Base-by-base conservation (phyloP, 2,329 filamentous ascomycete species). In the Colletotrichum australisinense region DNA sequence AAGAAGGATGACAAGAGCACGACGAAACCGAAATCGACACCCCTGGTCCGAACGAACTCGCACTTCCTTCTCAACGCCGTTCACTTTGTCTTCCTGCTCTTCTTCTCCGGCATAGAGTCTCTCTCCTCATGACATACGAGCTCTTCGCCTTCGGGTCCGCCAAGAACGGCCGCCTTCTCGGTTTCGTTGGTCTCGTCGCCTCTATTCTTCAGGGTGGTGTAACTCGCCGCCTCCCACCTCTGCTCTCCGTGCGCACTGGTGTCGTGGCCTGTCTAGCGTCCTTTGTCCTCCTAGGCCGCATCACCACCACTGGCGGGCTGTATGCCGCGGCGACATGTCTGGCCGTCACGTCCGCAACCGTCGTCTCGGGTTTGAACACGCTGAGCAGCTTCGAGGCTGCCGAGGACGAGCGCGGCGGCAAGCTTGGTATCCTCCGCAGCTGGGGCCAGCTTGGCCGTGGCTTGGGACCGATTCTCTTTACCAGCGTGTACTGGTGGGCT, bases 91-190 rank as follows among this genome's bases (percentile, higher is more conserved):
- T 99, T 99, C 83, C 91, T 99, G 73, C 91, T 99, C 14, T 98
- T 98, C 84, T 99, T 99, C 84, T 98, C 95, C 2, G 97, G 97
- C 74, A 96, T 99, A 93, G 97, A 99, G 81, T 98, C 95, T 1
- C 89, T 99, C 3, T 95, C 97, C 0, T 99, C 82, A 95, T 99
- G 91, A 98, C 96, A 0, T 97, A 97, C 78, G 96, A 98, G 66
- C 90, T 99, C 57, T 98, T 98, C 82, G 89, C 90, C 9, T 97
- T 97, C 80, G 90, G 88, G 12, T 93, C 95, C 1, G 90, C 91
- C 56, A 90, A 94, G 65, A 97, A 97, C 76, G 97, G 97, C 19
- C 91, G 92, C 12, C 88, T 99, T 2, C 91, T 99, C 2, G 96
- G 97, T 6, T 97, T 94, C 82, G 94, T 99, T 78, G 97, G 97